phyloP scores from a whole-genome alignment of 2,329 filamentous ascomycete genomes.

The Fusarium clavum region DNA sequence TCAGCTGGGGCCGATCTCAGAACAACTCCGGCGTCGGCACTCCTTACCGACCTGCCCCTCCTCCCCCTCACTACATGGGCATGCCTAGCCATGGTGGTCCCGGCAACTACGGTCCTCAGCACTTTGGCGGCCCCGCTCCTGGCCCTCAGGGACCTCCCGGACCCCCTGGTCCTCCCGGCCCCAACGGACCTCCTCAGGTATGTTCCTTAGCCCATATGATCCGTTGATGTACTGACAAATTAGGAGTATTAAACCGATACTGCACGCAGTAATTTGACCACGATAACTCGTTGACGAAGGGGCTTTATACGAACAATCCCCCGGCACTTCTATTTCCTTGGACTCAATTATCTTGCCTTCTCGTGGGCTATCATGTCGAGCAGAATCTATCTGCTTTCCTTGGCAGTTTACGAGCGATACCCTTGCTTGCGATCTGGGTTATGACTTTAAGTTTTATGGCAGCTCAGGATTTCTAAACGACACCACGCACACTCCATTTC shows the following conservation, averaged over 20 bases:
- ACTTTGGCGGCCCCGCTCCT: constrained; percentile 59
- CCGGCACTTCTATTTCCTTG: constrained; percentile 45
- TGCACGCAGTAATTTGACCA: constrained; percentile 45
- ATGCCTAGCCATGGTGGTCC: constrained; percentile 59
- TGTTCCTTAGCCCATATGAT: constrained; percentile 10
- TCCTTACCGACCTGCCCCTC: constrained; percentile 92
- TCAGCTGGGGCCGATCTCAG: constrained; percentile 97
- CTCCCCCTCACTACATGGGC: constrained; percentile 66
- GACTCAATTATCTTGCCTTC: constrained; percentile 45
- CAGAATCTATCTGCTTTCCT: constrained; percentile 40
- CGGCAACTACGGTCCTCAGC: constrained; percentile 59
- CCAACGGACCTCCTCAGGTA: constrained; percentile 56
- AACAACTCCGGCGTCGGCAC: constrained; percentile 99
- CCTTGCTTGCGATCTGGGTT: constrained; percentile 43
- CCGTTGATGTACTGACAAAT: constrained; percentile 6
- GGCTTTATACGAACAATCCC: constrained; percentile 39
- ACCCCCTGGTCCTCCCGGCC: constrained; percentile 53
- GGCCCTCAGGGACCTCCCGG: constrained; percentile 58
- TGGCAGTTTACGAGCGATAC: constrained; percentile 45
- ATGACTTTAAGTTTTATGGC: constrained; percentile 48
- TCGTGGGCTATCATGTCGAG: constrained; percentile 38
- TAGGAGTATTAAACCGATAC: constrained; percentile 32
- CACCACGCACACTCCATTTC: constrained; percentile 50
- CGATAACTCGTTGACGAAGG: constrained; percentile 47
- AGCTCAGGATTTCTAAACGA: constrained; percentile 48